phyloP scores from a whole-genome alignment of 2,329 filamentous ascomycete genomes.

The Phyllosticta capitalensis region DNA sequence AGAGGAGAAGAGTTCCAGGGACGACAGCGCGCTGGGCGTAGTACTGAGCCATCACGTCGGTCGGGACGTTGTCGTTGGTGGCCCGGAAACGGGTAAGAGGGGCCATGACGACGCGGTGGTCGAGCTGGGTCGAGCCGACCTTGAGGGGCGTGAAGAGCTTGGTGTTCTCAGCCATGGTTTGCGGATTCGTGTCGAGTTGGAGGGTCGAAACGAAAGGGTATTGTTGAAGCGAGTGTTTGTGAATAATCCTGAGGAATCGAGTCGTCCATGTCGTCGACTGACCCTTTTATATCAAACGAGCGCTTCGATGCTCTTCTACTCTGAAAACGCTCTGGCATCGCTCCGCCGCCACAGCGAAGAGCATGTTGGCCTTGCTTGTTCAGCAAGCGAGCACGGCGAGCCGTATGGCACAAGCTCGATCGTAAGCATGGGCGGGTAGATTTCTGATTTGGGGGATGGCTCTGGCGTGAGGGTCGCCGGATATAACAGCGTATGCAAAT shows the following conservation, averaged over 20 bases:
- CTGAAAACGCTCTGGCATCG: neutral
- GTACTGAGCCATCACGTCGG: slow-evolving; percentile 27
- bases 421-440: neutral
- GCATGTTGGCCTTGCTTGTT: neutral
- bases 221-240: neutral
- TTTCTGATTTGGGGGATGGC: neutral
- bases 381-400: neutral
- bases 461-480: neutral
- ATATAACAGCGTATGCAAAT: neutral
- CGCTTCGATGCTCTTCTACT: neutral
- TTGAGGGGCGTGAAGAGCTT: slow-evolving; percentile 21
- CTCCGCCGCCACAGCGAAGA: neutral
- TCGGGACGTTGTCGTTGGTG: slow-evolving; percentile 39
- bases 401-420: neutral
- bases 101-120: slow-evolving; percentile 21
- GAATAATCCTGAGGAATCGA: neutral
- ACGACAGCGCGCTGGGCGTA: slow-evolving; percentile 22
- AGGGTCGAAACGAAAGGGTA: neutral
- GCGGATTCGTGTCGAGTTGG: neutral
- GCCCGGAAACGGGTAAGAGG: slow-evolving; percentile 32
- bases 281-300: neutral
- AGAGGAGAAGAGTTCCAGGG: slow-evolving; percentile 24
- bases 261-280: neutral
- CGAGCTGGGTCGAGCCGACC: slow-evolving; percentile 18
- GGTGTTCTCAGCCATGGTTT: slow-evolving; percentile 9